Evolutionary conservation across 768 basidiomycete genomes (phyloP).

Genomic region (Lentinus brumalis): DNA sequence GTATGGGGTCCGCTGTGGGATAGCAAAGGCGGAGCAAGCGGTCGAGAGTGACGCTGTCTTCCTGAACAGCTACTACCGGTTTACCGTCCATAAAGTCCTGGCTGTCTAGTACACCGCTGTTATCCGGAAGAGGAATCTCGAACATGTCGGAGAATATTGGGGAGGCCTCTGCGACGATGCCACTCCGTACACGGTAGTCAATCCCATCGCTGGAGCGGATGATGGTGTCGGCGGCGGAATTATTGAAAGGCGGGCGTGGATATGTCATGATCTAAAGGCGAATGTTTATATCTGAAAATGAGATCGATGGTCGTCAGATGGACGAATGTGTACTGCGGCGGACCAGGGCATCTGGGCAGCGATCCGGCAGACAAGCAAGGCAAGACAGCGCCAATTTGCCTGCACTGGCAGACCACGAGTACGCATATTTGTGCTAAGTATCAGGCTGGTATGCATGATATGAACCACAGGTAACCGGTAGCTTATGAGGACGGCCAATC

Average conservation of each 20-base stretch:
- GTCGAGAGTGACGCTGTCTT: constrained; percentile 14
- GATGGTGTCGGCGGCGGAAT: constrained; percentile 5
- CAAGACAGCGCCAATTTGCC: too few species aligned
- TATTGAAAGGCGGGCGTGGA: constrained; percentile 4
- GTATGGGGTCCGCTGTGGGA: constrained; percentile 3
- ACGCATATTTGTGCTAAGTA: too few species aligned
- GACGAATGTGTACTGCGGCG: too few species aligned
- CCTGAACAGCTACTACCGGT: neutral
- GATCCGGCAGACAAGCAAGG: too few species aligned
- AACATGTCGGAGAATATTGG: constrained; percentile 7
- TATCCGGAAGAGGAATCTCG: neutral
- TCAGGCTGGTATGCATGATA: too few species aligned
- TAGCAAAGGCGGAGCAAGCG: constrained; percentile 11
- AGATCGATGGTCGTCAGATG: too few species aligned
- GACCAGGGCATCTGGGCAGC: too few species aligned
- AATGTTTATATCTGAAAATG: too few species aligned
- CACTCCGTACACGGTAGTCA: neutral
- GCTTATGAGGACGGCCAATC: too few species aligned
- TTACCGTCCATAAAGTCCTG: neutral
- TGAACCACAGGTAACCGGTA: too few species aligned
- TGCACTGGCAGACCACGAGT: too few species aligned
- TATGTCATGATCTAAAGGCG: too few species aligned
- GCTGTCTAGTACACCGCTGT: neutral
- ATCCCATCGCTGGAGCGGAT: constrained; percentile 1
- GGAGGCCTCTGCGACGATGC: constrained; percentile 3